phyloP scores from a whole-genome alignment of 176 grass and related monocot genomes.

The Eremochloa ophiuroides region DNA sequence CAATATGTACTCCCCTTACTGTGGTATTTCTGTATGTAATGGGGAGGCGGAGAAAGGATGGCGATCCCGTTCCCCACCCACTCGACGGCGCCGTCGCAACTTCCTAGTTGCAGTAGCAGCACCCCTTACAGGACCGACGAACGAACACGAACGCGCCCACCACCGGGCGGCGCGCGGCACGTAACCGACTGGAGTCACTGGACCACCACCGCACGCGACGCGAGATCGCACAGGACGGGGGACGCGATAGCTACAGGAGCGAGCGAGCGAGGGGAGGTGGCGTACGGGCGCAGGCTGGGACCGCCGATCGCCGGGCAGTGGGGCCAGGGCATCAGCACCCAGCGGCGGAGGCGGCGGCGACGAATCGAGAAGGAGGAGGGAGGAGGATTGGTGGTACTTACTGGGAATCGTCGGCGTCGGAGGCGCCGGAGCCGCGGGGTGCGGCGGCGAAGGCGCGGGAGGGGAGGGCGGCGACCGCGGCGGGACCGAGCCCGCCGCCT shows the following conservation, averaged over 20 bases:
- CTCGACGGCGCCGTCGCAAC: neutral
- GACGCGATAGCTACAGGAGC: neutral
- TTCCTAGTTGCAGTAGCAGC: neutral
- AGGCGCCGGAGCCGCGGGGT: neutral
- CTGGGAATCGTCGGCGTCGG: slow-evolving; percentile 5
- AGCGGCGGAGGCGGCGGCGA: neutral
- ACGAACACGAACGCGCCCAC: neutral
- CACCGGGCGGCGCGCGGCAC: neutral
- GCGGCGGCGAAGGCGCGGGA: slow-evolving; percentile 12
- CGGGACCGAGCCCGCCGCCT: slow-evolving; percentile 5
- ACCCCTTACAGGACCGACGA: neutral
- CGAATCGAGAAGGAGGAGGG: neutral
- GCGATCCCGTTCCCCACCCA: neutral
- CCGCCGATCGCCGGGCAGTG: neutral
- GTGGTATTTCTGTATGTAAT: no score
- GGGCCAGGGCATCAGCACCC: neutral
- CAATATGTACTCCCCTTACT: no score
- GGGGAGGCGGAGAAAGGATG: no score
- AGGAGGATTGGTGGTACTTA: neutral
- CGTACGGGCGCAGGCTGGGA: neutral
- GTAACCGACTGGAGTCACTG: neutral
- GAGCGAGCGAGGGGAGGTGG: neutral
- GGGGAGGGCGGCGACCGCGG: slow-evolving; percentile 32
- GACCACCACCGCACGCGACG: neutral
- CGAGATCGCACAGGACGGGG: neutral